These are phyloP conservation scores for Lagerstroemia speciosa DNA, from an alignment of 345 rosid species.

Conservation along the genomic window DNA sequence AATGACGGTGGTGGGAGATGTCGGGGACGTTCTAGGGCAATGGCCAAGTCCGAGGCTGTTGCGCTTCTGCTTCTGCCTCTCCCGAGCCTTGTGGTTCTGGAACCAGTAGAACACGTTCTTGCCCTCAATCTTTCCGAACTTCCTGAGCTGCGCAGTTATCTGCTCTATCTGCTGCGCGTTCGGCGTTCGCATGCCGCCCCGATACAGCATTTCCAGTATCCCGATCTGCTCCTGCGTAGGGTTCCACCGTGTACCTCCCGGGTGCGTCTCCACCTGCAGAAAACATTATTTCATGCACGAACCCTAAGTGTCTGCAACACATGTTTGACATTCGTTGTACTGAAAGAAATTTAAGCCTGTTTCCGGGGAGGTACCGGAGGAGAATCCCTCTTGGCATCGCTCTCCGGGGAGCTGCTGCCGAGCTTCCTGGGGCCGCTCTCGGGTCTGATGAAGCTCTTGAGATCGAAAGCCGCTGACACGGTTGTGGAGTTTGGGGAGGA, in stretches of 20 bases:
- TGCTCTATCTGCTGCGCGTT: constrained; percentile 90
- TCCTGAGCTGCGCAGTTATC: constrained; percentile 68
- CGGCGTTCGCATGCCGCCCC: constrained; percentile 88
- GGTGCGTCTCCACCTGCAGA: constrained; percentile 75
- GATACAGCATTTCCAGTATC: constrained; percentile 81
- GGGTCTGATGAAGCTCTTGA: constrained; percentile 80
- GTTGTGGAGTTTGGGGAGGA: constrained; percentile 21
- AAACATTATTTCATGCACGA: not conserved
- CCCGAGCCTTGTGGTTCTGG: constrained; percentile 98
- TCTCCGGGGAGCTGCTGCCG: constrained; percentile 17
- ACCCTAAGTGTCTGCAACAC: not conserved
- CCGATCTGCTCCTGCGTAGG: constrained; percentile 98
- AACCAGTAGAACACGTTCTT: constrained; percentile 98
- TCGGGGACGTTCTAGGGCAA: constrained; percentile 27
- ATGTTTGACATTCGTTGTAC: not conserved
- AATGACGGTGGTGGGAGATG: constrained; percentile 15
- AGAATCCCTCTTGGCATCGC: constrained; percentile 35
- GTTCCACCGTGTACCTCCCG: constrained; percentile 96
- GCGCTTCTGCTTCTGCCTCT: constrained; percentile 93
- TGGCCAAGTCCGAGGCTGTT: constrained; percentile 51
- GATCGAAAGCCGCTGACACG: constrained; percentile 58
- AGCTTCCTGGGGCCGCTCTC: constrained; percentile 47
- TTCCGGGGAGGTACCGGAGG: constrained; percentile 27
- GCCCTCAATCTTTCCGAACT: constrained; percentile 93
- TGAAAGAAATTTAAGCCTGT: not conserved